A percentile compares a stretch with the other conserved stretches of the same genome.
Conservation (phyloP, 352 stramenopile species). For the Pythium sp. region DNA sequence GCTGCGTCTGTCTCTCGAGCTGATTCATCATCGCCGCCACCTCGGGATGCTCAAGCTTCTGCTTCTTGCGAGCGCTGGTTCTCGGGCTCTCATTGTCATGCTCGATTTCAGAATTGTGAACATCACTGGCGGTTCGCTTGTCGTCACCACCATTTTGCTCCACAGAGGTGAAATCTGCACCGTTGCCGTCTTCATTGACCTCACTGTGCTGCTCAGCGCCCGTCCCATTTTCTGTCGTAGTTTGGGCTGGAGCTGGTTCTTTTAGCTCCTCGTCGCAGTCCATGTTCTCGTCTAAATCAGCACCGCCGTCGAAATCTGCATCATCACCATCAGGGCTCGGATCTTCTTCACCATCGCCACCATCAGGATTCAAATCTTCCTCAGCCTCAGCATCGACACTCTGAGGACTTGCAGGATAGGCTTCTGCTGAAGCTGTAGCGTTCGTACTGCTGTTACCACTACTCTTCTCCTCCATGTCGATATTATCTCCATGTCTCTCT, state of each 20-base stretch:
- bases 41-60: background rate
- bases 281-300: background rate
- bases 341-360: background rate
- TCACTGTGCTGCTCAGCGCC: background rate
- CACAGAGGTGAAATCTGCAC: background rate
- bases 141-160: background rate
- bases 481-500: background rate
- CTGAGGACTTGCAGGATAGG: background rate
- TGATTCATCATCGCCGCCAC: background rate
- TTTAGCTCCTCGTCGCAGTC: background rate
- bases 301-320: background rate
- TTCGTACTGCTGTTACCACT: background rate
- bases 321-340: background rate
- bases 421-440: background rate
- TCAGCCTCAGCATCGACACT: background rate
- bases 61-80: background rate
- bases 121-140: background rate
- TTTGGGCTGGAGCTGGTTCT: background rate
- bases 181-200: background rate
- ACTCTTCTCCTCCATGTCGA: background rate
- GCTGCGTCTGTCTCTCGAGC: constrained; percentile 9
- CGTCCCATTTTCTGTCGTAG: background rate
- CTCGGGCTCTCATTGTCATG: background rate
- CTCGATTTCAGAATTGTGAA: background rate
- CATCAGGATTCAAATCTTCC: background rate